Evolutionary conservation across 2,329 filamentous ascomycete genomes (phyloP), one percentile per base, ranked within the genome.

Genomic region (Cercospora canescens): DNA sequence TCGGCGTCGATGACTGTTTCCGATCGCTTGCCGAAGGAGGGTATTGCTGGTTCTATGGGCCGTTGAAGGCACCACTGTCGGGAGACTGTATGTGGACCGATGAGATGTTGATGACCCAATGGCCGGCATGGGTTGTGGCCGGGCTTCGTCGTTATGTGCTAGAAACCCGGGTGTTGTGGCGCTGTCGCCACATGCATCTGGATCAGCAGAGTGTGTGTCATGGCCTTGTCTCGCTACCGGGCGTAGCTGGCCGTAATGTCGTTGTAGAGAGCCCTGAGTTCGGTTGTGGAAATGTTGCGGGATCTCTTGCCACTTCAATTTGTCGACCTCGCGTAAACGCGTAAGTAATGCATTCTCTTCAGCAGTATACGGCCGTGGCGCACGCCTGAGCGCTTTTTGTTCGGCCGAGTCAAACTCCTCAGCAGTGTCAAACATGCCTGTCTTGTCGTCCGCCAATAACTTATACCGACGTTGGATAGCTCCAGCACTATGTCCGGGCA

Each of bases 381-480:
- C 26, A 16, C 18, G 57, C 57, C 37, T 41, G 24, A 30, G n/a
- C 14, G 57, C n/a, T 21, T 12, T 28, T 16, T 21, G 39, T 9
- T 48, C 37, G 16, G 24, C 26, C 16, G 35, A 28, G 12, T 60
- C 35, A 26, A 18, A 6, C 21, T 35, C 58, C 18, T 59, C 54
- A 8, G 28, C n/a, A 21, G 21, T 18, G 7, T 57, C 30, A 16
- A 50, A 16, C 18, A 45, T 28, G n/a, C 16, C 34, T 2, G 24
- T 12, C 24, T 34, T 60, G 28, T 55, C 50, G 9, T 64, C 35
- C n/a, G 60, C 54, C 18, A 73, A 54, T n/a, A 67, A 26, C 9
- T 65, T 55, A 57, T 73, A 74, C 11, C 72, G 71, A 8, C 28
- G 18, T 48, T 71, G 69, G 8, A 73, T 50, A 35, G 63, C 57